Conservation (phyloP, 1,139 yeast species). For the Sugiyamaella grinbergsii region DNA sequence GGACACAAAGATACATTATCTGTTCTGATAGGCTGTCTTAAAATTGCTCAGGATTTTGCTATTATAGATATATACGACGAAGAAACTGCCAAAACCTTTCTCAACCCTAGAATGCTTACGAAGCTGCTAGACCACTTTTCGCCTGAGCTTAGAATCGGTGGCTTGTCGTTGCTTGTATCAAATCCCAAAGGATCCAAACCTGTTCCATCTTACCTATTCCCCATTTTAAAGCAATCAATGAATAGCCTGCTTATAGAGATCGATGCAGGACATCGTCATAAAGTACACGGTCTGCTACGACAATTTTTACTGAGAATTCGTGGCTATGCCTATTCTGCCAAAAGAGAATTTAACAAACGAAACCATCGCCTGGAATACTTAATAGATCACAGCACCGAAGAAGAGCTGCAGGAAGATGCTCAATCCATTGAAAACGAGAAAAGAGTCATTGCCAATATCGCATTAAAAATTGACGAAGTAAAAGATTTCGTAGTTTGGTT, state of each 20-base stretch:
- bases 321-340: conserved; percentile 60
- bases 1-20: conserved; percentile 43
- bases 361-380: neutral
- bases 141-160: conserved; percentile 55
- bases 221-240: conserved; percentile 48
- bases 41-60: conserved; percentile 64
- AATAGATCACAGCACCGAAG: conserved; percentile 4
- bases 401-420: neutral
- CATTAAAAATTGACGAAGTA: conserved; percentile 31
- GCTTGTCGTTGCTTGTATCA: conserved; percentile 61
- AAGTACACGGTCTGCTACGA: conserved; percentile 59
- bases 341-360: conserved; percentile 5
- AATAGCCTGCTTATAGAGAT: conserved; percentile 59
- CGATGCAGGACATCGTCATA: conserved; percentile 67
- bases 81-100: conserved; percentile 39
- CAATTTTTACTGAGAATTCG: conserved; percentile 63
- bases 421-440: neutral
- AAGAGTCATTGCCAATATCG: conserved; percentile 16
- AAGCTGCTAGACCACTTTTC: conserved; percentile 49
- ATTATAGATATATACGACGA: conserved; percentile 55
- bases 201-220: conserved; percentile 50
- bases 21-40: conserved; percentile 56
- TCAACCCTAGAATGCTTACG: conserved; percentile 45
- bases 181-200: conserved; percentile 64
- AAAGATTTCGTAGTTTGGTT: conserved; percentile 50